Evolutionary conservation across 2,329 filamentous ascomycete genomes (phyloP).

Genomic region (Tolypocladium amazonense): DNA sequence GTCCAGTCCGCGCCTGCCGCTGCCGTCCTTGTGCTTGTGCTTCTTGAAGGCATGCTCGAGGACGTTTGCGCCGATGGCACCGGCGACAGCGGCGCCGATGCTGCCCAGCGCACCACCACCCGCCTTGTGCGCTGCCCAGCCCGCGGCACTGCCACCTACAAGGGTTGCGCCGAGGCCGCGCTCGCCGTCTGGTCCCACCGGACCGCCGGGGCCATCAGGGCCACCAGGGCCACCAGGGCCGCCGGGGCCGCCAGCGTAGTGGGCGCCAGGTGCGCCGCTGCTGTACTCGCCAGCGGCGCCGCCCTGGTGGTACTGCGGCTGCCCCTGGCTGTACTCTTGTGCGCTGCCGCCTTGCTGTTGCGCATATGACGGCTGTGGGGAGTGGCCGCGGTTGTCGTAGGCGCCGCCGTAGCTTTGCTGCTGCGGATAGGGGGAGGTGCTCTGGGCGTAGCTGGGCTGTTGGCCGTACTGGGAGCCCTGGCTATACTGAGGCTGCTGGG

Average conservation of each 20-base stretch:
- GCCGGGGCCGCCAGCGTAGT: slow-evolving; percentile 9
- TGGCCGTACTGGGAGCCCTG: slow-evolving; percentile 14
- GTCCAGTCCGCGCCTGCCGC: slow-evolving; percentile 7
- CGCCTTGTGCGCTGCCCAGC: slow-evolving; percentile 40
- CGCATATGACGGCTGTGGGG: slow-evolving; percentile 5
- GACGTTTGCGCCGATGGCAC: slow-evolving; percentile 44
- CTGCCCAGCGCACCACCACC: slow-evolving; percentile 42
- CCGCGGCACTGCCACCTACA: slow-evolving; percentile 41
- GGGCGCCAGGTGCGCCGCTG: slow-evolving; percentile 7
- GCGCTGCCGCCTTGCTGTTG: background rate
- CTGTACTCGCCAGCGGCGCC: too few relatives aligned
- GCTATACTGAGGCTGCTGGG: background rate
- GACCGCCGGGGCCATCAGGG: slow-evolving; percentile 13
- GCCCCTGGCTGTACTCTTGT: slow-evolving; percentile 15
- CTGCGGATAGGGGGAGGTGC: background rate
- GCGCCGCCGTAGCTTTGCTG: slow-evolving; percentile 7
- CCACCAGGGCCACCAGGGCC: slow-evolving; percentile 8
- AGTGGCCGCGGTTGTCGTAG: slow-evolving; percentile 8
- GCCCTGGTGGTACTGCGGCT: slow-evolving; percentile 15
- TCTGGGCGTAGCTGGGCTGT: slow-evolving; percentile 2
- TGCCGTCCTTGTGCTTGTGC: slow-evolving; percentile 21
- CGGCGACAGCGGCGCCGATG: slow-evolving; percentile 37
- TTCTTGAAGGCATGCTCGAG: slow-evolving; percentile 31
- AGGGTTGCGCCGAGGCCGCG: slow-evolving; percentile 45
- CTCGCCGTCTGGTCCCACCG: slow-evolving; percentile 28